Evolutionary conservation across 345 rosid genomes (phyloP).

Genomic region (Barbarea vulgaris): DNA sequence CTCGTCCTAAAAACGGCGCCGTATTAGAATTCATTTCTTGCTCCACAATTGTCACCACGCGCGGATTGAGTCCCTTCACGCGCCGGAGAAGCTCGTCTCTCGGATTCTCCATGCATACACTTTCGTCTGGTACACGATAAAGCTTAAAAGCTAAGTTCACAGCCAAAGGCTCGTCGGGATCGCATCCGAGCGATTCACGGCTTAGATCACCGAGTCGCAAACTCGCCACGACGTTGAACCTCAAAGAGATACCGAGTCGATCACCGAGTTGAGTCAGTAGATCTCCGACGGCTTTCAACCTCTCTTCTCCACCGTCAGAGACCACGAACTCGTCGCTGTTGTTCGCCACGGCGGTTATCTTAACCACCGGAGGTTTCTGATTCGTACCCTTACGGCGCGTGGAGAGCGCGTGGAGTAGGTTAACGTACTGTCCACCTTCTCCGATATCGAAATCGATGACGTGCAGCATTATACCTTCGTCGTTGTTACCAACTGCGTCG

Average conservation of each 20-base stretch:
- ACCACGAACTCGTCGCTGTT: conserved; percentile 8
- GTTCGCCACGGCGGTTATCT: conserved; percentile 72
- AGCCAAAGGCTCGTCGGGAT: conserved; percentile 63
- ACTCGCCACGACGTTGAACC: conserved; percentile 50
- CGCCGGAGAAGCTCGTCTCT: conserved; percentile 91
- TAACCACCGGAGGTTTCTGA: conserved; percentile 33
- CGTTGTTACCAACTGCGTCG: conserved; percentile 43
- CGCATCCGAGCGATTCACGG: conserved; percentile 73
- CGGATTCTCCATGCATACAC: conserved; percentile 84
- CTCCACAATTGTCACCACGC: conserved; percentile 79
- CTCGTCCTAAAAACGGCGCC: conserved; percentile 67
- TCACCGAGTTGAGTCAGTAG: conserved; percentile 50
- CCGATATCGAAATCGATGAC: conserved; percentile 88
- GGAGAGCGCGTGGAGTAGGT: conserved; percentile 71
- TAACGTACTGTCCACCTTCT: conserved; percentile 68
- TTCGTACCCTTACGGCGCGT: conserved; percentile 40
- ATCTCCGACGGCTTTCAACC: conserved; percentile 52
- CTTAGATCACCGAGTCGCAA: conserved; percentile 53
- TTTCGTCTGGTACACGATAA: conserved; percentile 79
- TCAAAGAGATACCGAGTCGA: conserved; percentile 47
- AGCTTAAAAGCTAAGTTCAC: conserved; percentile 86
- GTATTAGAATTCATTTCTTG: conserved; percentile 74
- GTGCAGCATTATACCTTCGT: conserved; percentile 41
- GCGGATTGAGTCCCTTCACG: conserved; percentile 71
- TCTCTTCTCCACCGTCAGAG: conserved; percentile 48